phyloP scores from a whole-genome alignment of 2,329 filamentous ascomycete genomes.

The Neonectria hederae region DNA sequence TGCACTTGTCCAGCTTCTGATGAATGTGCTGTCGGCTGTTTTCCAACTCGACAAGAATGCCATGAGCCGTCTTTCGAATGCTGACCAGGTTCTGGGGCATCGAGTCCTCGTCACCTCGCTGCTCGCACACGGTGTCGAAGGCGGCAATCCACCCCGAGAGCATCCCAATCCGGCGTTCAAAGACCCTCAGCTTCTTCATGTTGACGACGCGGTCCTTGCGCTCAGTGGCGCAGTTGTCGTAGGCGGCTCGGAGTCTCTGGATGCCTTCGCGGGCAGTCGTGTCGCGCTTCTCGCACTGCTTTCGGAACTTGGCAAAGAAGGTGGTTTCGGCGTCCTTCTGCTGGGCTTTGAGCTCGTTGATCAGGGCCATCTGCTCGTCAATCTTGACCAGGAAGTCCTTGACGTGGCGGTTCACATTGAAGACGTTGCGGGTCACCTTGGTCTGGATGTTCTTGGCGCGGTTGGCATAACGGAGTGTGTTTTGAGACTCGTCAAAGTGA shows the following conservation, averaged over 20 bases:
- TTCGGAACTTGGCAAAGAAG: slow-evolving; percentile 89
- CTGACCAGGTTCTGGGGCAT: slow-evolving; percentile 75
- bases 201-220: slow-evolving; percentile 80
- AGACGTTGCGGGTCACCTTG: slow-evolving; percentile 98
- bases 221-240: slow-evolving; percentile 80
- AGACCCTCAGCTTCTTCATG: slow-evolving; percentile 83
- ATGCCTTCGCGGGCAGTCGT: slow-evolving; percentile 79
- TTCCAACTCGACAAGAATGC: slow-evolving; percentile 89
- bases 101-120: slow-evolving; percentile 59
- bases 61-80: slow-evolving; percentile 88
- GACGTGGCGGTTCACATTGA: slow-evolving; percentile 98
- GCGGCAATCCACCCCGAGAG: slow-evolving; percentile 93
- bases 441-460: slow-evolving; percentile 99
- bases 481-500: slow-evolving; percentile 98
- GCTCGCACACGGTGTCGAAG: slow-evolving; percentile 84
- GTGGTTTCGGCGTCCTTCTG: slow-evolving; percentile 87
- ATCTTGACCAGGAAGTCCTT: slow-evolving; percentile 99
- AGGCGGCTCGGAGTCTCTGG: slow-evolving; percentile 80
- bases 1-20: slow-evolving; percentile 79
- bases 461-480: slow-evolving; percentile 96
- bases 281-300: slow-evolving; percentile 87
- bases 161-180: slow-evolving; percentile 85
- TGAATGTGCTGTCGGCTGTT: slow-evolving; percentile 90
- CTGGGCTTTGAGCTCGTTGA: slow-evolving; percentile 93
- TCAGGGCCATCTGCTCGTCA: slow-evolving; percentile 96